These are phyloP conservation scores for Phytophthora megakarya DNA, from an alignment of 352 stramenopile species.

Conservation along the genomic window DNA sequence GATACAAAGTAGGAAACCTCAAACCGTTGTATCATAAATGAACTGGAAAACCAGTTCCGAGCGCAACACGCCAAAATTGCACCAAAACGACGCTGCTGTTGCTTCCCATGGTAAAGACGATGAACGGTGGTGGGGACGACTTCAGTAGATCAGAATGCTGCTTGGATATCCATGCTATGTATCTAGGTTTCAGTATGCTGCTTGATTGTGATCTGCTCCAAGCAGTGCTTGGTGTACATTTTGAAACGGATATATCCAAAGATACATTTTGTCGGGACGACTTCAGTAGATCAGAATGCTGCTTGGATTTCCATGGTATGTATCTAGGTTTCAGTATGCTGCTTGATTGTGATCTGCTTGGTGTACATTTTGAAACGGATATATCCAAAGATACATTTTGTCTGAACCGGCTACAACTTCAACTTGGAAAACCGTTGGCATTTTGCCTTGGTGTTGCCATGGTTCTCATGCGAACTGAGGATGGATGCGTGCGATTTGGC, in stretches of 20 bases:
- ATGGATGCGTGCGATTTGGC: constrained; percentile 14
- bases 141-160: constrained; percentile 1
- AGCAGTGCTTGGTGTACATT: background rate
- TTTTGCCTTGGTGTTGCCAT: background rate
- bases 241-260: constrained; percentile 25
- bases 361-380: constrained; percentile 18
- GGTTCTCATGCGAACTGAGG: background rate
- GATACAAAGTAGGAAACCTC: constrained; percentile 11
- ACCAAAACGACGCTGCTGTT: constrained; percentile 9
- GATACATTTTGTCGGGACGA: constrained; percentile 18
- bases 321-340: too few species aligned
- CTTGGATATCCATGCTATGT: too few species aligned
- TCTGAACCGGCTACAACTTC: constrained; percentile 37
- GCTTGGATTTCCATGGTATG: too few species aligned
- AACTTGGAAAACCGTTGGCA: constrained; percentile 24
- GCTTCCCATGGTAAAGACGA: too few species aligned
- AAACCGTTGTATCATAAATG: constrained; percentile 15
- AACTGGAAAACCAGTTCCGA: constrained; percentile 19
- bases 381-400: constrained; percentile 20
- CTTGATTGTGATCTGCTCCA: too few species aligned
- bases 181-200: too few species aligned
- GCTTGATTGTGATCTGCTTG: background rate
- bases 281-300: background rate
- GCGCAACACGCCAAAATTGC: constrained; percentile 21
- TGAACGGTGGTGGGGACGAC: too few species aligned